Evolutionary conservation across 2,329 filamentous ascomycete genomes (phyloP).

Genomic region (Rutstroemia sydowiana): DNA sequence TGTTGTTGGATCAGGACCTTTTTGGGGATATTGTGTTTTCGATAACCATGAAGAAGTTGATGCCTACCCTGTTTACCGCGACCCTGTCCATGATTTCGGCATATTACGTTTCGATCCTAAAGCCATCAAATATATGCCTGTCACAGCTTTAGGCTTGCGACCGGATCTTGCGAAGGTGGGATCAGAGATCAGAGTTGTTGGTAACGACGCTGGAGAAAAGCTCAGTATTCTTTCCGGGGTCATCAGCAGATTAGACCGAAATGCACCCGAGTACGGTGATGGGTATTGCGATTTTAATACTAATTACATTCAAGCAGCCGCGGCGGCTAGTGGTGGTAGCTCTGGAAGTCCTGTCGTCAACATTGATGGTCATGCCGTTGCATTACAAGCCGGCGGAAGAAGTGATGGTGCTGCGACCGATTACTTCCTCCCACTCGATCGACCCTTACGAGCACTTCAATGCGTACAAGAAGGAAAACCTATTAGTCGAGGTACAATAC

Average conservation of each 20-base stretch:
- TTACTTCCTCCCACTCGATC: constrained; percentile 91
- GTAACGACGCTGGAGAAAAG: constrained; percentile 98
- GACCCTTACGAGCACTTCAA: constrained; percentile 77
- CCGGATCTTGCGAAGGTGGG: constrained; percentile 87
- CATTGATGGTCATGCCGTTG: constrained; percentile 84
- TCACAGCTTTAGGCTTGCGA: constrained; percentile 70
- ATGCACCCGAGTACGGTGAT: constrained; percentile 95
- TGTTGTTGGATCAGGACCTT: constrained; percentile 90
- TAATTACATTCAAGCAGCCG: constrained; percentile 96
- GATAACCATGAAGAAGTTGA: constrained; percentile 98
- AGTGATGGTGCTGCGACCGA: constrained; percentile 94
- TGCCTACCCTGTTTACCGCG: constrained; percentile 91
- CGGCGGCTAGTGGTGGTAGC: constrained; percentile 90
- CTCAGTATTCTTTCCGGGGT: constrained; percentile 96
- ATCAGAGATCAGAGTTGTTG: constrained; percentile 90
- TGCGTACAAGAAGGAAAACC: constrained; percentile 71
- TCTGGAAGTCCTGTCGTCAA: constrained; percentile 98
- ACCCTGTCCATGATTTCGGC: constrained; percentile 97
- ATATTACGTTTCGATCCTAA: constrained; percentile 94
- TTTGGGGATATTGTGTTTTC: constrained; percentile 97
- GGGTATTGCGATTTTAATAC: constrained; percentile 97
- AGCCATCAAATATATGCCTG: constrained; percentile 93
- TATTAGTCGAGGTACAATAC: constrained; percentile 90
- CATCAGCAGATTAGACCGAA: constrained; percentile 90
- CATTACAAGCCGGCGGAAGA: constrained; percentile 87